phyloP scores from a whole-genome alignment of 441 rosid genomes.

The Jatropha podagrica region DNA sequence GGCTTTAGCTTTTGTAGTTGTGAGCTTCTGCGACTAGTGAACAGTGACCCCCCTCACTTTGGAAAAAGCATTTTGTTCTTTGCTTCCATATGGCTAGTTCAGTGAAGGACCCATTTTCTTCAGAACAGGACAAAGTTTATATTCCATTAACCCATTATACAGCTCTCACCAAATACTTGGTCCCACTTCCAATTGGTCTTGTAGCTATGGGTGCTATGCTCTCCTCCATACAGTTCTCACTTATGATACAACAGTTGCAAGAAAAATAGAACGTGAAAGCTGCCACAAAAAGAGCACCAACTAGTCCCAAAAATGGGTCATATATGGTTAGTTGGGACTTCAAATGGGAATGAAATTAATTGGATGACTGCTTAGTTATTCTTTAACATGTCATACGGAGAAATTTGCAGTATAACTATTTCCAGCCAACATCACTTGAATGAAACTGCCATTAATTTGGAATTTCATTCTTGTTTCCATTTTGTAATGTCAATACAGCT shows the following conservation, averaged over 20 bases:
- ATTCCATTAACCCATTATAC: slow-evolving; percentile 6
- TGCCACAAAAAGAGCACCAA: slow-evolving; percentile 1
- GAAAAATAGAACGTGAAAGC: slow-evolving; percentile 8
- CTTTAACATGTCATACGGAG: slow-evolving; percentile 15
- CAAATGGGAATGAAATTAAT: background rate
- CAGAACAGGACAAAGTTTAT: slow-evolving; percentile 26
- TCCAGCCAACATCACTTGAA: slow-evolving; percentile 22
- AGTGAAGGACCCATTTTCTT: slow-evolving; percentile 11
- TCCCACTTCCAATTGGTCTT: background rate
- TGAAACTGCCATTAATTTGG: slow-evolving; percentile 2
- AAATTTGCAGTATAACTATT: slow-evolving; percentile 8
- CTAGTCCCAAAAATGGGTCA: slow-evolving; percentile 10
- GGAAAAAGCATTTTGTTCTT: slow-evolving; percentile 22
- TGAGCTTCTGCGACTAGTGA: slow-evolving; percentile 1
- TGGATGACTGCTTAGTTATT: slow-evolving; percentile 4
- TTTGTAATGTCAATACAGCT: slow-evolving; percentile 4
- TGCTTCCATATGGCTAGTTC: slow-evolving; percentile 12
- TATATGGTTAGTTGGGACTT: slow-evolving; percentile 13
- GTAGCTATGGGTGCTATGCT: background rate
- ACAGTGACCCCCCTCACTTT: background rate
- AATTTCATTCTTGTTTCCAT: slow-evolving; percentile 13
- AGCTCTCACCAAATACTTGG: background rate
- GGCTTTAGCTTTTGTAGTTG: slow-evolving; percentile 6
- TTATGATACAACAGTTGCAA: no score
- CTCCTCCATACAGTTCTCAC: background rate